phyloP scores from a whole-genome alignment of 495 filamentous ascomycete species.

The Hypoxylon perforatum region DNA sequence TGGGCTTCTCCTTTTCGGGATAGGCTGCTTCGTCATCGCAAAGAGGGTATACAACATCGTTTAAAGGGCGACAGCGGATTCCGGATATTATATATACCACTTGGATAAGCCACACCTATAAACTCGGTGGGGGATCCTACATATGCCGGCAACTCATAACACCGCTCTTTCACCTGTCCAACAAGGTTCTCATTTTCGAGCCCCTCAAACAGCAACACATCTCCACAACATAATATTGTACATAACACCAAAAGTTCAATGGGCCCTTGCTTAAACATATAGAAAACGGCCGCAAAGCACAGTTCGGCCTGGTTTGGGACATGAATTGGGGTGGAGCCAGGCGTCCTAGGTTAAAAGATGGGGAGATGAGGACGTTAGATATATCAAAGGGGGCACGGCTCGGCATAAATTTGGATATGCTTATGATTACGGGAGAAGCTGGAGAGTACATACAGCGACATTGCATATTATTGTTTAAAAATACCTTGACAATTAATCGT shows the following conservation, averaged over 20 bases:
- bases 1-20: constrained; percentile 79
- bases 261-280: not conserved
- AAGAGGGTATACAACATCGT: constrained; percentile 75
- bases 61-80: constrained; percentile 29
- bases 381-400: not conserved
- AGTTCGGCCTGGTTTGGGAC: constrained; percentile 6
- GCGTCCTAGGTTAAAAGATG: constrained; percentile 4
- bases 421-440: not conserved
- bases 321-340: not conserved
- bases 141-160: not conserved
- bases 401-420: not conserved
- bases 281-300: constrained; percentile 34
- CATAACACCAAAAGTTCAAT: constrained; percentile 2
- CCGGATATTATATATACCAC: not conserved
- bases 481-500: not conserved
- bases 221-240: constrained; percentile 3
- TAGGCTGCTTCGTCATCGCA: constrained; percentile 81
- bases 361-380: not conserved
- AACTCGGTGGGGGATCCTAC: not conserved
- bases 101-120: not conserved
- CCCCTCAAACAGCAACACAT: not conserved
- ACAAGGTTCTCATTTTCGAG: constrained; percentile 31
- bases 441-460: constrained; percentile 22
- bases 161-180: constrained; percentile 13
- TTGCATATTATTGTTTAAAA: not conserved